phyloP scores from a whole-genome alignment of 2,329 filamentous ascomycete species.

The Samsoniella hepiali region DNA sequence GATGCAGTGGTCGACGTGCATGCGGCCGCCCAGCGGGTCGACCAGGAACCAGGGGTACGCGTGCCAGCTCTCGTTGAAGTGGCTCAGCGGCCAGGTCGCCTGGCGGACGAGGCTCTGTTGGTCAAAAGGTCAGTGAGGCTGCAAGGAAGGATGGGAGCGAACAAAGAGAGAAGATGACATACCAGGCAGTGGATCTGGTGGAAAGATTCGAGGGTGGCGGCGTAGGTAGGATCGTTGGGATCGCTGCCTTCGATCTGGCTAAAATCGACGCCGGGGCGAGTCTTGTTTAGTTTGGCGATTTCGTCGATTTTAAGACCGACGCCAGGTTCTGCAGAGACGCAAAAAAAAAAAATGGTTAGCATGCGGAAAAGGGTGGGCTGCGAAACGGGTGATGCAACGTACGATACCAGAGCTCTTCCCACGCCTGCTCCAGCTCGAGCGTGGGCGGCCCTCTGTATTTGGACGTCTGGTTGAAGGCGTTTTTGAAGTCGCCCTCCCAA shows the following conservation, averaged over 20 bases:
- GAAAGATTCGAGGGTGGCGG: conserved; percentile 21
- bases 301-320: conserved; percentile 1
- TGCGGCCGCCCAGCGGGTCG: conserved; percentile 19
- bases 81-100: conserved; percentile 16
- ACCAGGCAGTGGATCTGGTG: conserved; percentile 23
- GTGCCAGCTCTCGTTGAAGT: conserved; percentile 20
- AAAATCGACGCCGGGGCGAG: conserved; percentile 3
- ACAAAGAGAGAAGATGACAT: neutral
- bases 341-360: neutral
- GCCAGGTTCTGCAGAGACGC: neutral
- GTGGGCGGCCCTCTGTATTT: conserved; percentile 18
- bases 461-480: conserved; percentile 12
- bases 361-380: neutral
- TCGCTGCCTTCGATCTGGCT: conserved; percentile 15
- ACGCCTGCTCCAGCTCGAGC: conserved; percentile 9
- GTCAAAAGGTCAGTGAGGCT: neutral
- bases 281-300: conserved; percentile 17
- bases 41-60: conserved; percentile 17
- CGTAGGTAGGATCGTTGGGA: conserved; percentile 17
- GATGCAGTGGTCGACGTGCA: conserved; percentile 23
- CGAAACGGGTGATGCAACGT: neutral
- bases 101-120: conserved; percentile 21
- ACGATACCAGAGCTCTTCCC: conserved; percentile 18
- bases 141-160: neutral
- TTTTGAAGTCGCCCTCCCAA: conserved; percentile 16